Percentiles rank a stretch among this genome's conserved stretches.
Conservation (phyloP, 306 rosid genomes). For the Vigna hirtella region DNA sequence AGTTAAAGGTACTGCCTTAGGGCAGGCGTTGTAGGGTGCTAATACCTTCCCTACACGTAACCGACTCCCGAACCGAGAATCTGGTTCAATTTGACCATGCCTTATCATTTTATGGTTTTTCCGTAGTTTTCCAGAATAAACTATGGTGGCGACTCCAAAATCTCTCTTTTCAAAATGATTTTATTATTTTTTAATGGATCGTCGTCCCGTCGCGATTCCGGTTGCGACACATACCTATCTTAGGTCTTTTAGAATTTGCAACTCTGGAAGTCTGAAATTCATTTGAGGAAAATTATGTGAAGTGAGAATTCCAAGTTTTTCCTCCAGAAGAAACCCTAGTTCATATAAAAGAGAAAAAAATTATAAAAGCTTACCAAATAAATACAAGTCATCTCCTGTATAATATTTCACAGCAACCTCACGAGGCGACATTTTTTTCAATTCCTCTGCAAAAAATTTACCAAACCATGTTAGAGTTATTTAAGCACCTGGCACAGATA, state of each 20-base stretch:
- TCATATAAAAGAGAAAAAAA: constrained; percentile 24
- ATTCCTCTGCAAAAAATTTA: constrained; percentile 60
- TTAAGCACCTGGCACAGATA: constrained; percentile 8
- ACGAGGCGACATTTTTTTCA: constrained; percentile 84
- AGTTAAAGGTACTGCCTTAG: too few relatives aligned
- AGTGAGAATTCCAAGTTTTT: constrained; percentile 44
- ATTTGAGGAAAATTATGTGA: constrained; percentile 57
- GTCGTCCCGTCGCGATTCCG: too few relatives aligned
- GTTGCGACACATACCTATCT: constrained; percentile 61
- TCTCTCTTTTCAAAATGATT: too few relatives aligned
- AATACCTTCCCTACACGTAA: too few relatives aligned
- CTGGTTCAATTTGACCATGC: too few relatives aligned
- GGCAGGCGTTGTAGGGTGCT: too few relatives aligned
- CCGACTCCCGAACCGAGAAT: too few relatives aligned
- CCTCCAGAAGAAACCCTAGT: constrained; percentile 24
- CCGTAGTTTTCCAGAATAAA: too few relatives aligned
- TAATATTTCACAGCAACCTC: constrained; percentile 95
- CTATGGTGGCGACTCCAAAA: too few relatives aligned
- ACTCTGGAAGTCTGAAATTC: constrained; percentile 93
- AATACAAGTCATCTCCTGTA: constrained; percentile 83
- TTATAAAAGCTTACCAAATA: constrained; percentile 70
- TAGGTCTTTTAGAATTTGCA: constrained; percentile 91
- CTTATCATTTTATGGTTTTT: too few relatives aligned
- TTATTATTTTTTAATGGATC: too few relatives aligned
- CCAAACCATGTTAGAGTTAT: constrained; percentile 42